Conservation (phyloP, 805 yeast species). For the Metschnikowia kunwiensis region DNA sequence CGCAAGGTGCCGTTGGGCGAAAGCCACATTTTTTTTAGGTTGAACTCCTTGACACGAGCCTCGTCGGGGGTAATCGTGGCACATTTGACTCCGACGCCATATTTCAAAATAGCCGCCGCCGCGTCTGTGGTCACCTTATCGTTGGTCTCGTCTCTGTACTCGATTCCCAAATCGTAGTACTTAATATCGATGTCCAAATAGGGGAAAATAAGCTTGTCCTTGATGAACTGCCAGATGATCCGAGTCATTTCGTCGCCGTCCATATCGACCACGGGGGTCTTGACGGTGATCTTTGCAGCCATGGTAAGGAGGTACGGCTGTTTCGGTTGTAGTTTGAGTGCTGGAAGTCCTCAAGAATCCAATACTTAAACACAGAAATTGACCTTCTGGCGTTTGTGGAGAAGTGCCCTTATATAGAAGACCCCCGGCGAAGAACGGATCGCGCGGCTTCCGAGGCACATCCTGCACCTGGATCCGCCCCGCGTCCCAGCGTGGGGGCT, state of each 20-base stretch:
- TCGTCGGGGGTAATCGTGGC: conserved; percentile 87
- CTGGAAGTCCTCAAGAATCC: neutral
- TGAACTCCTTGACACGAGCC: conserved; percentile 70
- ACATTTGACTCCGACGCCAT: conserved; percentile 81
- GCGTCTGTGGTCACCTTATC: conserved; percentile 77
- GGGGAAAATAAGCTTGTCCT: conserved; percentile 63
- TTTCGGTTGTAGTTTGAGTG: no score
- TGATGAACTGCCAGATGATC: conserved; percentile 76
- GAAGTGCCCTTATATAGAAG: conserved; percentile 3
- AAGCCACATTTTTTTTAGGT: conserved; percentile 76
- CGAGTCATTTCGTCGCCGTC: conserved; percentile 89
- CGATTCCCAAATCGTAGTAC: conserved; percentile 70
- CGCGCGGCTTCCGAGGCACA: no score
- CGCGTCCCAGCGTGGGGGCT: no score
- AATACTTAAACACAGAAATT: neutral
- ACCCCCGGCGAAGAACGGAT: conserved; percentile 2
- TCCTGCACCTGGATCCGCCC: no score
- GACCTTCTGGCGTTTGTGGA: conserved; percentile 4
- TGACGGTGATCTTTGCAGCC: conserved; percentile 57
- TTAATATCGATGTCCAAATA: conserved; percentile 70
- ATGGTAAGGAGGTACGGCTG: neutral
- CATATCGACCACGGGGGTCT: conserved; percentile 71
- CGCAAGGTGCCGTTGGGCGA: conserved; percentile 85
- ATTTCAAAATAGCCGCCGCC: conserved; percentile 68
- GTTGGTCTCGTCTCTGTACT: conserved; percentile 64